Evolutionary conservation across 2,329 filamentous ascomycete genomes (phyloP).

Genomic region (Coniochaeta sp.): DNA sequence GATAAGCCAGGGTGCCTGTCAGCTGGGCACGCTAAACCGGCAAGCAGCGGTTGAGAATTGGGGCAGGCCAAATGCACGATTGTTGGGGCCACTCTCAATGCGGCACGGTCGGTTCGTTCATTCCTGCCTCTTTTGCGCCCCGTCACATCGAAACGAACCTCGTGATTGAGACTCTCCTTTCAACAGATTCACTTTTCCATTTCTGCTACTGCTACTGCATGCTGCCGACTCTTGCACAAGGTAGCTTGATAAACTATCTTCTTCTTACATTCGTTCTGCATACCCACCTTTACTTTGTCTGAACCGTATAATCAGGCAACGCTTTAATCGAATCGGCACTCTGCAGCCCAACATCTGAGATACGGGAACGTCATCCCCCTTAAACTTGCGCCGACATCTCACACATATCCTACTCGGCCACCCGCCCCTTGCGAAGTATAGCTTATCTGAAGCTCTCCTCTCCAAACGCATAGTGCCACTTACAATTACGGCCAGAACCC

Average conservation of each 20-base stretch:
- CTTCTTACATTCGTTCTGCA: not conserved
- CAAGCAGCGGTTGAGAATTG: not conserved
- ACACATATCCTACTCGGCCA: not conserved
- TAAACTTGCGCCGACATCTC: not conserved
- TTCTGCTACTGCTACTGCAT: not conserved
- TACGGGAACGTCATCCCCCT: not conserved
- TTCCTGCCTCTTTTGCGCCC: not conserved
- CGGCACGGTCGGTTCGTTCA: not conserved
- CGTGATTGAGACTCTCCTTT: slow-evolving; percentile 2
- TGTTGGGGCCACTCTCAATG: slow-evolving; percentile 2
- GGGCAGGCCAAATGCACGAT: not conserved
- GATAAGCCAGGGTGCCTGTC: slow-evolving; percentile 1
- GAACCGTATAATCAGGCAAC: not conserved
- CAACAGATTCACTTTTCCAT: not conserved
- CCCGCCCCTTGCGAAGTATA: not conserved
- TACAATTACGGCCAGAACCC: not conserved
- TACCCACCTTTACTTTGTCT: not conserved
- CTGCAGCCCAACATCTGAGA: not conserved
- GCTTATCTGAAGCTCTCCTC: not conserved
- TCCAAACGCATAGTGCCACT: not conserved
- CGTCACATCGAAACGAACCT: not conserved
- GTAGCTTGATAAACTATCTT: not conserved
- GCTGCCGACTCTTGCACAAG: not conserved
- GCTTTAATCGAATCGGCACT: not conserved
- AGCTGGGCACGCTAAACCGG: slow-evolving; percentile 1